Base-by-base conservation (phyloP, 1,139 yeast species). In the Geotrichum candidum region DNA sequence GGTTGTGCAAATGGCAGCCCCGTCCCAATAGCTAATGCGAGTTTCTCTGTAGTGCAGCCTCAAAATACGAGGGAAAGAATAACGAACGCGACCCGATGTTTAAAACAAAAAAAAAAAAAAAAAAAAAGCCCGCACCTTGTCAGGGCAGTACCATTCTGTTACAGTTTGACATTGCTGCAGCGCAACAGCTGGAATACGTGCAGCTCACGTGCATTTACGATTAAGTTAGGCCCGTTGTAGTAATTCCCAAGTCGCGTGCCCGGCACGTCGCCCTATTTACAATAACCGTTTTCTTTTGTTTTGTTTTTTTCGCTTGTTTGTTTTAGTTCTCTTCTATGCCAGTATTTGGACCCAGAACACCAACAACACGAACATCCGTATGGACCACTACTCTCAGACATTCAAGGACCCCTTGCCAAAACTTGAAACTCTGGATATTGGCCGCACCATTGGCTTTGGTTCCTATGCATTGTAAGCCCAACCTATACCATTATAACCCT, bases 331-430 rank as follows among this genome's bases (percentile, higher is more conserved):
- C 41, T 35, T 3, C 41, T 11, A 33, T 13, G 38, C 38, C 15
- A 15, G 41, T n/a, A 35, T 15, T 35, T 35, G n/a, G 41, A 35
- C 15, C 22, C 48, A 38, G n/a, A 15, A 11, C n/a, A 29, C 35
- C 23, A 29, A 51, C 35, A 9, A 6, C 25, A 15, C 35, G 15
- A 45, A 22, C 46, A 11, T 9, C 29, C 7, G 52, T 10, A 56
- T 56, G 59, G 59, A 51, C 13, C 29, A 35, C 7, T 48, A 51
- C 29, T 56, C 59, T 3, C 59, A 56, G 38, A 29, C 45, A 10
- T 56, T 56, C 48, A 56, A 51, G 25, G 59, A 56, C 29, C 55
- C 59, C 2, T 23, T 56, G 7, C 59, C 59, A 15, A 27, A 51
- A 18, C 53, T 54, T 54, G 41, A 54, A 11, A 51, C 45, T 25